Percentiles rank a stretch among this genome's conserved stretches.
Evolutionary conservation across 1,284 basidiomycete genomes (phyloP).

Genomic region (Cutaneotrichosporon arboriforme): DNA sequence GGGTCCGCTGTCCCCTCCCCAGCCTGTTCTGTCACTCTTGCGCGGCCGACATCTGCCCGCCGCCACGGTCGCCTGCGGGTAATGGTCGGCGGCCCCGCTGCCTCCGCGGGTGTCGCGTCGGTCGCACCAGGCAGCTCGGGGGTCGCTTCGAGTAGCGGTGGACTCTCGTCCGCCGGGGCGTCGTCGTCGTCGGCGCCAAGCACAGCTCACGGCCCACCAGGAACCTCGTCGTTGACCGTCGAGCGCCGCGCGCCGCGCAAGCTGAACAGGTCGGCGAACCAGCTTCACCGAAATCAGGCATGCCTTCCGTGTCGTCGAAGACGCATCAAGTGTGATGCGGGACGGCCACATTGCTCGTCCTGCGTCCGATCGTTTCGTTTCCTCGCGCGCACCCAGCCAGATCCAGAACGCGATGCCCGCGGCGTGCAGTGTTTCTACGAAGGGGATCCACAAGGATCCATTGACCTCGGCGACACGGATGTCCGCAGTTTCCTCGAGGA

Average conservation of each 20-base stretch:
- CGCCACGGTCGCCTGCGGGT: too few relatives aligned
- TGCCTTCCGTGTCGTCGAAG: conserved; percentile 20
- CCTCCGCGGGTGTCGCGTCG: too few relatives aligned
- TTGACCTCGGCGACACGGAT: not conserved
- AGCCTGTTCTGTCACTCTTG: too few relatives aligned
- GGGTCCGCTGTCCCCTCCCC: too few relatives aligned
- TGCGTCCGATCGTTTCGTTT: conserved; percentile 20
- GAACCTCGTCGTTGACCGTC: too few relatives aligned
- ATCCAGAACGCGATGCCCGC: conserved; percentile 28
- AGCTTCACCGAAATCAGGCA: conserved; percentile 22
- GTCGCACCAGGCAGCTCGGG: too few relatives aligned
- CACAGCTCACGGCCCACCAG: too few relatives aligned
- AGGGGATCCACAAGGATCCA: conserved; percentile 6
- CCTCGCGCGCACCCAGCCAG: conserved; percentile 28
- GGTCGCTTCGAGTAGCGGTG: too few relatives aligned
- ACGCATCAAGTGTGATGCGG: conserved; percentile 22
- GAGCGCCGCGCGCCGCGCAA: conserved; percentile 9
- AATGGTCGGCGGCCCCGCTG: too few relatives aligned
- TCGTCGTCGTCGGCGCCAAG: too few relatives aligned
- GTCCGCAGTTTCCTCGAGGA: not conserved
- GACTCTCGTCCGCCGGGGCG: too few relatives aligned
- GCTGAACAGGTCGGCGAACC: conserved; percentile 21
- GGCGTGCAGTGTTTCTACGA: conserved; percentile 36
- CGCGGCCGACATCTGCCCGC: too few relatives aligned
- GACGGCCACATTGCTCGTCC: conserved; percentile 16